Evolutionary conservation across 139 green algal species (phyloP).

Genomic region (Auxenochlorella pyrenoidosa): DNA sequence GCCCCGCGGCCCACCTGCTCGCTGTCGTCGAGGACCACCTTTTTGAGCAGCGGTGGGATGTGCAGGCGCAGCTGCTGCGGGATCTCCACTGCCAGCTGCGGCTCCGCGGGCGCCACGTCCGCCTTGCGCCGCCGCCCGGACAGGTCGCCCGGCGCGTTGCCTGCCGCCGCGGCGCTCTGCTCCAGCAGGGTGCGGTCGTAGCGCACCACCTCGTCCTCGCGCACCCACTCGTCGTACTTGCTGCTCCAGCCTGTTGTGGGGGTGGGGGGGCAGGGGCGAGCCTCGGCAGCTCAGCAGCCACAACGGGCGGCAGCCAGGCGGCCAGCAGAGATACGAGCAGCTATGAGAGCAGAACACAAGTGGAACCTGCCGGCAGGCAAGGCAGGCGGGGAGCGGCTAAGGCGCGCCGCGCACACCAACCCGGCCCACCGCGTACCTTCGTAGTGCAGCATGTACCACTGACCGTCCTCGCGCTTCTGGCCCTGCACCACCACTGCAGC

Average conservation of each 20-base stretch:
- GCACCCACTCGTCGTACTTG: slow-evolving; percentile 85
- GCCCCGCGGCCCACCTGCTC: slow-evolving; percentile 54
- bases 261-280: neutral
- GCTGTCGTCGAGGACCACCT: slow-evolving; percentile 82
- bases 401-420: neutral
- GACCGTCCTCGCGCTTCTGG: slow-evolving; percentile 35
- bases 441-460: slow-evolving; percentile 44
- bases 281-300: neutral
- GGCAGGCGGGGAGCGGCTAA: too few relatives aligned
- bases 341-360: too few relatives aligned
- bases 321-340: too few relatives aligned
- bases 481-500: slow-evolving; percentile 32
- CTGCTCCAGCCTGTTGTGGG: slow-evolving; percentile 72
- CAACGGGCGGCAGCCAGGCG: too few relatives aligned
- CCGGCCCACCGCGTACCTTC: slow-evolving; percentile 1
- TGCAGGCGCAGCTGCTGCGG: slow-evolving; percentile 64
- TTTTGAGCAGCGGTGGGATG: slow-evolving; percentile 71
- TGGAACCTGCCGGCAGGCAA: too few relatives aligned
- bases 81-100: slow-evolving; percentile 14
- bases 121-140: slow-evolving; percentile 7
- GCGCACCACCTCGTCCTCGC: slow-evolving; percentile 55
- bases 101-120: slow-evolving; percentile 14
- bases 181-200: slow-evolving; percentile 39
- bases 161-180: slow-evolving; percentile 10
- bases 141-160: slow-evolving; percentile 9